Percentiles rank a stretch among this genome's conserved stretches.
phyloP scores from a whole-genome alignment of 225 moss, liverwort and hornwort genomes.

The Marchantia paleacea region DNA sequence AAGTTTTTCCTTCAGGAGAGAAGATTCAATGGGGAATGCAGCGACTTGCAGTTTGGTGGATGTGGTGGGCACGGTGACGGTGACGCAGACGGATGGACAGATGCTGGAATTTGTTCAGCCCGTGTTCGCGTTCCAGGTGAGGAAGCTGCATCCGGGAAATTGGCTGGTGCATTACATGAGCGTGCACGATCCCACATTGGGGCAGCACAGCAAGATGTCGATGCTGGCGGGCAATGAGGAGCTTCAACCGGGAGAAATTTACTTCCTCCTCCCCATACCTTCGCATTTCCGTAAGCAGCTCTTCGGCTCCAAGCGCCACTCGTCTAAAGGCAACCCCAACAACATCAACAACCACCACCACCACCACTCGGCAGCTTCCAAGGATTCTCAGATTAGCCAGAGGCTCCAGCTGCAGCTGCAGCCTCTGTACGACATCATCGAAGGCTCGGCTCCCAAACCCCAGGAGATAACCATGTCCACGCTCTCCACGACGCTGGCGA shows the following conservation, averaged over 20 bases:
- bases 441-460: background rate
- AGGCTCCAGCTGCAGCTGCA: conserved; percentile 19
- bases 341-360: background rate
- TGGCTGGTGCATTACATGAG: conserved; percentile 45
- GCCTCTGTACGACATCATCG: conserved; percentile 23
- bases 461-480: conserved; percentile 7
- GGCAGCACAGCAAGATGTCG: conserved; percentile 47
- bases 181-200: conserved; percentile 35
- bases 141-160: conserved; percentile 44
- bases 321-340: background rate
- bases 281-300: conserved; percentile 34
- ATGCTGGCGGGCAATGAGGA: conserved; percentile 44
- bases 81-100: conserved; percentile 43
- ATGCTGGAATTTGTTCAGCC: conserved; percentile 44
- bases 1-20: no score
- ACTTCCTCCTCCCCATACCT: conserved; percentile 44
- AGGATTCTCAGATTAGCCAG: conserved; percentile 11
- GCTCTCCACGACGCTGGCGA: conserved; percentile 1
- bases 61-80: conserved; percentile 43
- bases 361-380: background rate
- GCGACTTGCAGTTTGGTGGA: conserved; percentile 48
- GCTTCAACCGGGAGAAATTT: conserved; percentile 41
- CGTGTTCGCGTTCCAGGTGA: conserved; percentile 38
- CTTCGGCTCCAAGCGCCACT: conserved; percentile 22
- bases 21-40: conserved; percentile 39